These are phyloP conservation scores for Fusarium coffeatum DNA, from an alignment of 2,329 filamentous ascomycete species.

Conservation along the genomic window DNA sequence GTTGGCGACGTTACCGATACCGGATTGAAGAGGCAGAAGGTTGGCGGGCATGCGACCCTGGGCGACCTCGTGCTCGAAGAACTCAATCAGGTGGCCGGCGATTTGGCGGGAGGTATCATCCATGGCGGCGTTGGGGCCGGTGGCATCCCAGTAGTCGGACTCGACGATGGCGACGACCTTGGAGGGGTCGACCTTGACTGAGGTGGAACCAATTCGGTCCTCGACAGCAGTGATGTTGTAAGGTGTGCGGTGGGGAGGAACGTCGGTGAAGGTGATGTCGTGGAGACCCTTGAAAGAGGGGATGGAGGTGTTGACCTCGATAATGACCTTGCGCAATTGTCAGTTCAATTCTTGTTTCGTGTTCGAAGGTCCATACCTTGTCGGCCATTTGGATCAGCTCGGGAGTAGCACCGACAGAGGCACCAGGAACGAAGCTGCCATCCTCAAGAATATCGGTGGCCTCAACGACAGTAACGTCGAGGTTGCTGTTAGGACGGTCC, in stretches of 20 bases:
- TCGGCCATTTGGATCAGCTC: conserved; percentile 92
- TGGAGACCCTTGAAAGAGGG: conserved; percentile 89
- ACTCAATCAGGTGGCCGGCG: conserved; percentile 82
- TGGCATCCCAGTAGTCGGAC: conserved; percentile 82
- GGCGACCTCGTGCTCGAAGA: conserved; percentile 84
- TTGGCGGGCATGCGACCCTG: conserved; percentile 81
- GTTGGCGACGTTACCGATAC: conserved; percentile 94
- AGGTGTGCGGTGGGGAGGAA: conserved; percentile 83
- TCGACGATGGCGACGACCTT: conserved; percentile 88
- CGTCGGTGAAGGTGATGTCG: conserved; percentile 90
- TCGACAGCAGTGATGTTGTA: conserved; percentile 87
- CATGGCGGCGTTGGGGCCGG: conserved; percentile 78
- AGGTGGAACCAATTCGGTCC: conserved; percentile 84
- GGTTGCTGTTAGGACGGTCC: conserved; percentile 76
- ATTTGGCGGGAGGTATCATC: conserved; percentile 80
- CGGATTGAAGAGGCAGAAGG: conserved; percentile 84
- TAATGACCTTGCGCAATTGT: conserved; percentile 70
- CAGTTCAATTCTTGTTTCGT: neutral
- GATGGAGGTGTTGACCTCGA: conserved; percentile 89
- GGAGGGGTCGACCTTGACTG: conserved; percentile 86
- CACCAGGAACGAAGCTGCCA: conserved; percentile 88
- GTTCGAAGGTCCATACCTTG: conserved; percentile 63
- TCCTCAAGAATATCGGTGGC: conserved; percentile 89
- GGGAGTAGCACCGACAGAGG: conserved; percentile 85
- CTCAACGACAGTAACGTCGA: conserved; percentile 88